A percentile compares a stretch with the other conserved stretches of the same genome.
Evolutionary conservation across 177 flowering plant genomes (phyloP).

Genomic region (Vitis hybrid): DNA sequence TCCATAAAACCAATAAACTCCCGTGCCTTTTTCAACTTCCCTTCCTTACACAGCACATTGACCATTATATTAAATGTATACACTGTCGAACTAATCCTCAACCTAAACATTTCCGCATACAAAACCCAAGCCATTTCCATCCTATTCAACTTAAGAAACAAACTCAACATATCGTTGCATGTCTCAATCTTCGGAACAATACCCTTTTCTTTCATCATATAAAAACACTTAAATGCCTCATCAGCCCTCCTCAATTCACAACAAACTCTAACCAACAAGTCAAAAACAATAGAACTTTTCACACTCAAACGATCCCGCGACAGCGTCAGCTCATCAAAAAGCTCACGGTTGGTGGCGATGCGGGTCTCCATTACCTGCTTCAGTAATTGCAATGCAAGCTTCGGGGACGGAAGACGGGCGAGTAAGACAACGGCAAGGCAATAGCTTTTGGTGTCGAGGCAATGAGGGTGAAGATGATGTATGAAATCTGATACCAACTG

Average conservation of each 20-base stretch:
- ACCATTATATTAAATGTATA: slow-evolving; percentile 81
- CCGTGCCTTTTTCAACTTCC: slow-evolving; percentile 80
- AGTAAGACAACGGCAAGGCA: slow-evolving; percentile 50
- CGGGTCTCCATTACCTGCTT: slow-evolving; percentile 25
- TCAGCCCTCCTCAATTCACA: slow-evolving; percentile 54
- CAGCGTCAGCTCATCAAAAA: slow-evolving; percentile 42
- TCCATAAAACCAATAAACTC: slow-evolving; percentile 64
- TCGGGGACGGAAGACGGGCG: slow-evolving; percentile 39
- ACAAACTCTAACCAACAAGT: slow-evolving; percentile 50
- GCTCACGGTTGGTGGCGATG: slow-evolving; percentile 9
- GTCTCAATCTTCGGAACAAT: slow-evolving; percentile 61
- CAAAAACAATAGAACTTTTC: slow-evolving; percentile 37
- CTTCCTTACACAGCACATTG: slow-evolving; percentile 79
- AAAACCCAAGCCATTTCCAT: slow-evolving; percentile 61
- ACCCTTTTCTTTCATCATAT: slow-evolving; percentile 51
- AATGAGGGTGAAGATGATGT: slow-evolving; percentile 24
- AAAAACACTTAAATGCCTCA: slow-evolving; percentile 51
- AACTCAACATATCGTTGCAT: slow-evolving; percentile 64
- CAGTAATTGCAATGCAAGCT: slow-evolving; percentile 46
- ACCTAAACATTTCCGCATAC: slow-evolving; percentile 85
- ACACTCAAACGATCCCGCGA: slow-evolving; percentile 32
- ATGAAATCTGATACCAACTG: slow-evolving; percentile 45
- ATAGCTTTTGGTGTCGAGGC: slow-evolving; percentile 36
- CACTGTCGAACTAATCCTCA: slow-evolving; percentile 56
- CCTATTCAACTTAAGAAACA: slow-evolving; percentile 51